These are phyloP conservation scores for Venturia carpophila DNA, from an alignment of 2,329 filamentous ascomycete species.

Conservation along the genomic window DNA sequence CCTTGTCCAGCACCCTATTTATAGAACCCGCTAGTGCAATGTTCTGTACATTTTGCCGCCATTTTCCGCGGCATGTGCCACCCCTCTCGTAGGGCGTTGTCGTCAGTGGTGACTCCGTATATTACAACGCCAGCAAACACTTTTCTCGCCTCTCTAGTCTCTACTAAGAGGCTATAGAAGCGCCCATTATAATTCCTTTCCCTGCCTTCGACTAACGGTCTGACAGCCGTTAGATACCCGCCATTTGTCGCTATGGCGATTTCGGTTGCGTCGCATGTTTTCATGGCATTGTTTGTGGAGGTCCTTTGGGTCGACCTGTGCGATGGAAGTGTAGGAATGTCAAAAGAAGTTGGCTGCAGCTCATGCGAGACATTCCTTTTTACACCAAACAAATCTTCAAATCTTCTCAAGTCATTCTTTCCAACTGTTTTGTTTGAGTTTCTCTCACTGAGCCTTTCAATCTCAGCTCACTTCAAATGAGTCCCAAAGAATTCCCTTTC, in stretches of 20 bases:
- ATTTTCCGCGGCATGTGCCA: too few species aligned
- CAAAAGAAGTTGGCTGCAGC: background rate
- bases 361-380: background rate
- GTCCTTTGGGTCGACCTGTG: background rate
- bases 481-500: slow-evolving; percentile 2
- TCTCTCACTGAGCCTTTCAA: background rate
- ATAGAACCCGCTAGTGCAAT: too few species aligned
- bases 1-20: too few species aligned
- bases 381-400: background rate
- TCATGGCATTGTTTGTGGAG: background rate
- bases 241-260: slow-evolving; percentile 1
- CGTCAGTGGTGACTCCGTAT: too few species aligned
- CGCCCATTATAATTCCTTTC: background rate
- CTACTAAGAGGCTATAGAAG: background rate
- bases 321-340: background rate
- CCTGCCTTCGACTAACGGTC: background rate
- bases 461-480: slow-evolving; percentile 1
- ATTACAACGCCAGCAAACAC: background rate
- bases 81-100: too few species aligned
- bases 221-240: slow-evolving; percentile 2
- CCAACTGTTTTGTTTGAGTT: background rate
- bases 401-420: background rate
- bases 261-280: background rate
- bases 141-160: background rate
- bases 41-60: too few species aligned